These are phyloP conservation scores for Ascoidea asiatica DNA, from an alignment of 805 yeast genomes.

Conservation along the genomic window DNA sequence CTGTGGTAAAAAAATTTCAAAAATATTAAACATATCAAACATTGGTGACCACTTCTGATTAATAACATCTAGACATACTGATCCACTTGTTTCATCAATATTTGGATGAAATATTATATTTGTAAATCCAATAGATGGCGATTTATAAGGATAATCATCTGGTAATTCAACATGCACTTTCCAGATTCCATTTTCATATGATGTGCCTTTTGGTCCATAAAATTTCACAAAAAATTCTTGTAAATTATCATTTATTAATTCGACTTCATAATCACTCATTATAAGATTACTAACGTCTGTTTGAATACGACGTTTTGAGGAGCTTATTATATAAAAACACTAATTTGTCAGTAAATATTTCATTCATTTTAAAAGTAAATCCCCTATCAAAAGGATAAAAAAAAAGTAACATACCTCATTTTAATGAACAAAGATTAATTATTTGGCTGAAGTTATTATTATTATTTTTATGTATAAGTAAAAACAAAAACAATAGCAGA, in stretches of 20 bases:
- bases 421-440: too few species aligned
- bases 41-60: conserved; percentile 98
- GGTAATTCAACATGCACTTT: conserved; percentile 86
- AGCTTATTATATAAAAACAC: conserved; percentile 20
- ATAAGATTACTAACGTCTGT: conserved; percentile 91
- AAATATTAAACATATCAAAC: conserved; percentile 83
- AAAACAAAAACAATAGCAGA: too few species aligned
- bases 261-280: conserved; percentile 88
- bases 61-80: conserved; percentile 91
- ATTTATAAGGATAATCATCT: conserved; percentile 87
- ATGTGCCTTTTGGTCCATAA: conserved; percentile 69
- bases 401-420: too few species aligned
- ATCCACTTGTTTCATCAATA: conserved; percentile 80
- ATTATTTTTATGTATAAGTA: too few species aligned
- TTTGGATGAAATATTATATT: conserved; percentile 92
- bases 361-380: too few species aligned
- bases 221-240: conserved; percentile 82
- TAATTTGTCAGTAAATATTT: too few species aligned
- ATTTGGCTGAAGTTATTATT: too few species aligned
- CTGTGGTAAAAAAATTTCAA: conserved; percentile 90
- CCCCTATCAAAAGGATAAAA: too few species aligned
- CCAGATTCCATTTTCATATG: conserved; percentile 87
- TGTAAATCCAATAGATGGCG: conserved; percentile 89
- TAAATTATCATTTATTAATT: conserved; percentile 66
- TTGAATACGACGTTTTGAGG: conserved; percentile 72